Evolutionary conservation across 768 basidiomycete genomes (phyloP), one percentile per base, ranked within the genome.

Genomic region (Leccinum truebloodii): DNA sequence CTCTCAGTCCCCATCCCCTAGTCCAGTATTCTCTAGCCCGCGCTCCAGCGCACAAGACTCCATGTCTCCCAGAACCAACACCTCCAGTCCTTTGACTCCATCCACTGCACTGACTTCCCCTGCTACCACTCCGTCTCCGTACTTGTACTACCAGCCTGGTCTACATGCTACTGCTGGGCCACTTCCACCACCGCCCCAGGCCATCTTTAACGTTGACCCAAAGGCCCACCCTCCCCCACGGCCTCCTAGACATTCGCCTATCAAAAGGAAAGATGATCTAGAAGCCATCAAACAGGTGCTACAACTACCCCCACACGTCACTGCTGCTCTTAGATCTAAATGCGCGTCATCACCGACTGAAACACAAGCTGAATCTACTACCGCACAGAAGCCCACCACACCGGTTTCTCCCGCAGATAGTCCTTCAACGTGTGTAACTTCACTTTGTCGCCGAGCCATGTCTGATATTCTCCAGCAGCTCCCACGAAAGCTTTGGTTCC

Each of bases 81-180:
- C 65, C 52, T 67, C 67, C 32, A 69, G 62, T 59, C 73, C 74
- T 30, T 39, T 61, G 13, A 67, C 69, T 26, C 67, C 67, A 22
- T 65, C 74, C 16, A 72, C 67, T 24, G 59, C 72, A 50, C 57
- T 72, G 61, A 66, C 59, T 48, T 75, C 75, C 52, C 68, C 73
- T 34, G 52, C 71, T 53, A 61, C 69, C 50, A 58, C 65, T 12
- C 61, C 67, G 34, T 76, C 80, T 10, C 70, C 80, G 8, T 88
- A 84, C 69, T 73, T 86, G 56, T 74, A 79, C 65, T 89, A 90
- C 67, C 81, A 88, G 60, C 86, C 87, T 52, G 88, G 85, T 53
- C 66, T 87, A 2, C 87, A 92, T 73, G 79, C 88, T 7, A 89
- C 82, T 24, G 89, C 89, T 46, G 87, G 88, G 4, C 89, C 90